phyloP scores from a whole-genome alignment of 1,284 basidiomycete genomes.

The Trichosporon ovoides region DNA sequence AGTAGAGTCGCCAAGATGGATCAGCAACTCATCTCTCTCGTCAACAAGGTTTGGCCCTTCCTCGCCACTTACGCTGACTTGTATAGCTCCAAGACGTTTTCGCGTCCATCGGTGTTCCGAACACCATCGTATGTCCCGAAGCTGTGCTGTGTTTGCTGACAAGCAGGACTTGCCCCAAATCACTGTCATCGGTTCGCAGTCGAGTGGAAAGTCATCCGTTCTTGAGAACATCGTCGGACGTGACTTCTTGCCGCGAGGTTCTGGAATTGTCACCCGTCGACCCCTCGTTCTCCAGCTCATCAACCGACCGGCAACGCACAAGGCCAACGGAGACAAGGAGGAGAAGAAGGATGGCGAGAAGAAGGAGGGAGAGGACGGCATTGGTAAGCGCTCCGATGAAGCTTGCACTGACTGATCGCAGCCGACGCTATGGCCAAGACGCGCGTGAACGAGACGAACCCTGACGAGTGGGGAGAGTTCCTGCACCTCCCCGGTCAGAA shows the following conservation, averaged over 20 bases:
- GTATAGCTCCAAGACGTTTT: slow-evolving; percentile 54
- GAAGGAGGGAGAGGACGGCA: slow-evolving; percentile 11
- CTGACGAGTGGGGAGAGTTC: slow-evolving; percentile 98
- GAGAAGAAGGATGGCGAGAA: slow-evolving; percentile 24
- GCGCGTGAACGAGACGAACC: slow-evolving; percentile 61
- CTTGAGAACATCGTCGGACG: slow-evolving; percentile 86
- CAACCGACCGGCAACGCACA: slow-evolving; percentile 61
- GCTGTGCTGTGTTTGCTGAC: not conserved
- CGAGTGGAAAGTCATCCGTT: slow-evolving; percentile 55
- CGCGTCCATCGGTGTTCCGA: slow-evolving; percentile 51
- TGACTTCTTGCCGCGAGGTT: slow-evolving; percentile 83
- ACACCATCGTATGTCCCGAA: slow-evolving; percentile 44
- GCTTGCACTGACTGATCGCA: slow-evolving; percentile 1
- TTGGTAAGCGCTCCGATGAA: not conserved
- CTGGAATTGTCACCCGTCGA: slow-evolving; percentile 71
- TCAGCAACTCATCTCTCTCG: slow-evolving; percentile 49
- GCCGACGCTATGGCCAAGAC: slow-evolving; percentile 37
- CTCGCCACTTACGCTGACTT: slow-evolving; percentile 8
- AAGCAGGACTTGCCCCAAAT: slow-evolving; percentile 55
- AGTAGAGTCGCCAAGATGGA: slow-evolving; percentile 38
- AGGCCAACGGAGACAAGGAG: slow-evolving; percentile 52
- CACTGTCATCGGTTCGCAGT: slow-evolving; percentile 55
- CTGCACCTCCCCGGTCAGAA: slow-evolving; percentile 92
- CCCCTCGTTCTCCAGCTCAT: slow-evolving; percentile 95
- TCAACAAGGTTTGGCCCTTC: slow-evolving; percentile 45